phyloP scores from a whole-genome alignment of 768 basidiomycete species.

The Leccinellum albellum region DNA sequence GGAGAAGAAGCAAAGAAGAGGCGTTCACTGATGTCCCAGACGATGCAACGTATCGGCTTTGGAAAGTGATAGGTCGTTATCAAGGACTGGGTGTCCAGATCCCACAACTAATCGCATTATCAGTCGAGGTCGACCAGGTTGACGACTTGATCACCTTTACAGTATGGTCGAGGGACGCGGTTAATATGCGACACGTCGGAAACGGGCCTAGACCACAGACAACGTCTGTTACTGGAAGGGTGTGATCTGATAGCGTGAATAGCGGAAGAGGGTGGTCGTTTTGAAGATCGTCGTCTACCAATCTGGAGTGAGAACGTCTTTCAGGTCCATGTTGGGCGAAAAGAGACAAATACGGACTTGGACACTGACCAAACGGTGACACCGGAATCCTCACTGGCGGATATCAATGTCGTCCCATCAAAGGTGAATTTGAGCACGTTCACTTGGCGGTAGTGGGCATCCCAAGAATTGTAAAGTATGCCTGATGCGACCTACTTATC shows the following conservation, averaged over 20 bases:
- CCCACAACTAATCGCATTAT: constrained; percentile 63
- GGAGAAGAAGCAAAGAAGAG: constrained; percentile 82
- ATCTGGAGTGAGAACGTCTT: constrained; percentile 39
- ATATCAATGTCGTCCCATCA: constrained; percentile 76
- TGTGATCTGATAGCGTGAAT: constrained; percentile 85
- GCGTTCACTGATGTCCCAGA: constrained; percentile 83
- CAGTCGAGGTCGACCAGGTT: constrained; percentile 9
- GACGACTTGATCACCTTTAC: constrained; percentile 63
- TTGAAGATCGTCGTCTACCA: constrained; percentile 72
- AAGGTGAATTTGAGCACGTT: constrained; percentile 78
- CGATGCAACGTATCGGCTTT: constrained; percentile 61
- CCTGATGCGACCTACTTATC: constrained; percentile 77
- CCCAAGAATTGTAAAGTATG: constrained; percentile 87
- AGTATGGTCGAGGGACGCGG: constrained; percentile 83
- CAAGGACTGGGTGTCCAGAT: constrained; percentile 66
- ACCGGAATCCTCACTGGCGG: constrained; percentile 88
- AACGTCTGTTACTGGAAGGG: constrained; percentile 82
- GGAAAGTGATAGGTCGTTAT: constrained; percentile 89
- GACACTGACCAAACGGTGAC: constrained; percentile 87
- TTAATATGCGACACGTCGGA: constrained; percentile 72
- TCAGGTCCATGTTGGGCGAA: constrained; percentile 8
- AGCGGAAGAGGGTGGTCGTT: constrained; percentile 73
- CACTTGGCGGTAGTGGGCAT: constrained; percentile 92
- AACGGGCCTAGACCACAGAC: constrained; percentile 76
- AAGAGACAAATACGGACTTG: constrained; percentile 50